phyloP scores from a whole-genome alignment of 176 grass and related monocot genomes.

The Bromus sterilis region DNA sequence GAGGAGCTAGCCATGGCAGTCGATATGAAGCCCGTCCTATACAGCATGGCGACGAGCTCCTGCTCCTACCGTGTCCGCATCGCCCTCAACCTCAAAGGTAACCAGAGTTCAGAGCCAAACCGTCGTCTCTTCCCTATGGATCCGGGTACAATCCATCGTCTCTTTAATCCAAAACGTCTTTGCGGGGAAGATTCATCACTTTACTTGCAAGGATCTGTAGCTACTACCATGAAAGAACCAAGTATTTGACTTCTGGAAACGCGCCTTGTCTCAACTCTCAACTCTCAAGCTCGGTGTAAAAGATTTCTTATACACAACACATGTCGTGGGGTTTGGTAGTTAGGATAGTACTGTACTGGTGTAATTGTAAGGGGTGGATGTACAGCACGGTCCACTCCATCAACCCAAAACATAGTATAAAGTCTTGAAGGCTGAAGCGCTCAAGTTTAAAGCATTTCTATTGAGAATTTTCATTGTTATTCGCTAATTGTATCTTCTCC shows the following conservation, averaged over 20 bases:
- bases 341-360: not conserved
- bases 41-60: conserved; percentile 62
- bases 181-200: not conserved
- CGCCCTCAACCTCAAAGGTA: conserved; percentile 87
- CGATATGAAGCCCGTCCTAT: conserved; percentile 50
- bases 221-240: not conserved
- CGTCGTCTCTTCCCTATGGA: not conserved
- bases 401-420: not conserved
- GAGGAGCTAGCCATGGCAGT: conserved; percentile 7
- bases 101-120: not conserved
- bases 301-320: too few relatives aligned
- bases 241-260: not conserved
- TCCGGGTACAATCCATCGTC: not conserved
- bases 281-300: too few relatives aligned
- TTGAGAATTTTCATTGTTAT: not conserved
- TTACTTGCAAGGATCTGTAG: not conserved
- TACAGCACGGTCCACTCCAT: not conserved
- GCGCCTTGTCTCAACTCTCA: too few relatives aligned
- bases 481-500: conserved; percentile 12
- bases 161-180: not conserved
- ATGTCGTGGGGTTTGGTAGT: not conserved
- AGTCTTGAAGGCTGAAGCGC: not conserved
- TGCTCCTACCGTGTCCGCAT: conserved; percentile 75
- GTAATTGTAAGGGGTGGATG: not conserved
- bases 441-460: not conserved